Evolutionary conservation across 192 early-diverging fungal species (phyloP).

Genomic region (Thamnidium elegans): DNA sequence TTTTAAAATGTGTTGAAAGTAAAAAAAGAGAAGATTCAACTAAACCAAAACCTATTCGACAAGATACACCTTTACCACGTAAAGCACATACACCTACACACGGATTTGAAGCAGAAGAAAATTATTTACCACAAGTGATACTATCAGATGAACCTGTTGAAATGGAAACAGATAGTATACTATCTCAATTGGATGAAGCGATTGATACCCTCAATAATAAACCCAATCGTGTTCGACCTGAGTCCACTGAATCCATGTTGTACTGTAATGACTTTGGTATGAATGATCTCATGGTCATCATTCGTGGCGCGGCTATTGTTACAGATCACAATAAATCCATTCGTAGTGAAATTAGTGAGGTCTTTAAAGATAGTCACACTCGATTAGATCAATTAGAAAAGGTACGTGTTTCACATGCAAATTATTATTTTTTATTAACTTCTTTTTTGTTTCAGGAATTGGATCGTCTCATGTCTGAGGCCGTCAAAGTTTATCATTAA

Average conservation of each 20-base stretch:
- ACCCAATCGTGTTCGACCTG: neutral
- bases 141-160: neutral
- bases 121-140: neutral
- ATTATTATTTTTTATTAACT: neutral
- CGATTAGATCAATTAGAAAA: constrained; percentile 24
- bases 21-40: neutral
- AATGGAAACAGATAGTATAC: neutral
- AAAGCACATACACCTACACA: neutral
- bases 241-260: constrained; percentile 28
- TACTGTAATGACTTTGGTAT: constrained; percentile 47
- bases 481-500: constrained; percentile 24
- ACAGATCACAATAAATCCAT: constrained; percentile 5
- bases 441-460: constrained; percentile 24
- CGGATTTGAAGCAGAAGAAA: neutral
- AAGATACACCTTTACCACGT: constrained; percentile 21
- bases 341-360: constrained; percentile 15
- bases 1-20: constrained; percentile 4
- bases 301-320: constrained; percentile 25
- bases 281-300: constrained; percentile 43
- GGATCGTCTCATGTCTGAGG: constrained; percentile 38
- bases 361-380: constrained; percentile 17
- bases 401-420: neutral
- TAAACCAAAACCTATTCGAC: neutral
- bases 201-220: neutral
- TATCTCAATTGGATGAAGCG: neutral